Conservation (phyloP, 352 stramenopile species). For the Ochromonadaceae sp. region DNA sequence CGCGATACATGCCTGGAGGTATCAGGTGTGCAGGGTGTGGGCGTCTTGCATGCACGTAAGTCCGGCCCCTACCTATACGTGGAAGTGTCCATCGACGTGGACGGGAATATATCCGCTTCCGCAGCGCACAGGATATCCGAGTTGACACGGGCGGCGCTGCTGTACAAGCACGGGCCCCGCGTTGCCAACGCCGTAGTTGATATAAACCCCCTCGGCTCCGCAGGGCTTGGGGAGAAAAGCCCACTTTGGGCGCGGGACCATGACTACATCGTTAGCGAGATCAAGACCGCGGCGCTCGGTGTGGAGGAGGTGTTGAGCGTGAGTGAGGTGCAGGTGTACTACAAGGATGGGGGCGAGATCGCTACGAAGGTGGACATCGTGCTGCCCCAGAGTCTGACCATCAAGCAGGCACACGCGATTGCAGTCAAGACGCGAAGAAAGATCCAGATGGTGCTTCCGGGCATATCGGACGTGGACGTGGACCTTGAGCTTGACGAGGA, state of each 20-base stretch:
- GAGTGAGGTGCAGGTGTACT: slow-evolving; percentile 11
- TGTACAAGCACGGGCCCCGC: not conserved
- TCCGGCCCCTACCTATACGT: slow-evolving; percentile 14
- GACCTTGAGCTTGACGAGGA: slow-evolving; percentile 9
- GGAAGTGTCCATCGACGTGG: not conserved
- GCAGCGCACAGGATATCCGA: slow-evolving; percentile 4
- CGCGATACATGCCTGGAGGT: slow-evolving; percentile 1
- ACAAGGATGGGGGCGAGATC: slow-evolving; percentile 5
- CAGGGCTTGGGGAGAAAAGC: not conserved
- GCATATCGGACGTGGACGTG: not conserved
- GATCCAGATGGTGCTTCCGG: not conserved
- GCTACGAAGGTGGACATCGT: slow-evolving; percentile 9
- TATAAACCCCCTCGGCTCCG: not conserved
- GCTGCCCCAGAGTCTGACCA: not conserved
- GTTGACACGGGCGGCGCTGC: not conserved
- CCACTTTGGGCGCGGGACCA: slow-evolving; percentile 1
- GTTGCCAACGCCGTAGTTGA: slow-evolving; percentile 7
- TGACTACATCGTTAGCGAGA: not conserved
- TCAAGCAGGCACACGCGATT: slow-evolving; percentile 5
- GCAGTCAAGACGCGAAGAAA: not conserved
- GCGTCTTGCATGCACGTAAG: not conserved
- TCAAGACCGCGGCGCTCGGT: not conserved
- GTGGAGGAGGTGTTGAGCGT: not conserved
- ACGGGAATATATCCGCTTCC: slow-evolving; percentile 7
- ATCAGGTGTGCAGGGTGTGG: not conserved